Evolutionary conservation across 1,284 basidiomycete species (phyloP).

Genomic region (Ganoderma leucocontextum): DNA sequence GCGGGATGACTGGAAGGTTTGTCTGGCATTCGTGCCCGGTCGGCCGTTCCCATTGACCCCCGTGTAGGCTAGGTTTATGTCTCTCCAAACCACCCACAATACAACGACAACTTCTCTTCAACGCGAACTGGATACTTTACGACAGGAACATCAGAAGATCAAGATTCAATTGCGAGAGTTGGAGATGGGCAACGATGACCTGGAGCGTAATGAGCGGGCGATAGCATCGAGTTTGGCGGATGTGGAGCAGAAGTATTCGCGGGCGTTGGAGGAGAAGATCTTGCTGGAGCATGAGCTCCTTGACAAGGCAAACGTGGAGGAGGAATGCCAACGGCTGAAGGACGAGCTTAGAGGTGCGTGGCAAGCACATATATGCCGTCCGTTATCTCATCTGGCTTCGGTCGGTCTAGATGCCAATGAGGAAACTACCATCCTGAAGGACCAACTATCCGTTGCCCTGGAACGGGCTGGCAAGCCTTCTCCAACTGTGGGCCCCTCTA

Average conservation of each 20-base stretch:
- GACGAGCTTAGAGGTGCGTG: slow-evolving; percentile 90
- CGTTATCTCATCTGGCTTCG: slow-evolving; percentile 14
- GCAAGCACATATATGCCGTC: slow-evolving; percentile 19
- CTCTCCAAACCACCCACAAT: slow-evolving; percentile 89
- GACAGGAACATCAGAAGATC: slow-evolving; percentile 82
- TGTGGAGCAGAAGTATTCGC: slow-evolving; percentile 90
- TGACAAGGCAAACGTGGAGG: slow-evolving; percentile 89
- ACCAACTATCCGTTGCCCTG: slow-evolving; percentile 64
- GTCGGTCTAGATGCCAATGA: slow-evolving; percentile 76
- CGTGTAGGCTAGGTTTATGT: slow-evolving; percentile 83
- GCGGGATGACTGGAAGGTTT: slow-evolving; percentile 93
- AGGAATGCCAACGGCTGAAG: slow-evolving; percentile 90
- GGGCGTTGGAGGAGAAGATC: slow-evolving; percentile 95
- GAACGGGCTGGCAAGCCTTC: slow-evolving; percentile 38
- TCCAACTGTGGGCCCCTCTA: slow-evolving; percentile 34
- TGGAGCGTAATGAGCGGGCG: slow-evolving; percentile 92
- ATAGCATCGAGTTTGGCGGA: slow-evolving; percentile 92
- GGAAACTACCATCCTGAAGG: slow-evolving; percentile 85
- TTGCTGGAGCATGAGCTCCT: slow-evolving; percentile 96
- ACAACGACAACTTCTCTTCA: slow-evolving; percentile 87
- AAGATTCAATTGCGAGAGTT: slow-evolving; percentile 88
- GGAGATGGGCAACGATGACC: slow-evolving; percentile 96
- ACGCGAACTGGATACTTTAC: slow-evolving; percentile 85
- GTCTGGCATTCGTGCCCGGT: slow-evolving; percentile 4
- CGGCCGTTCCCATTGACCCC: slow-evolving; percentile 21